Conservation (phyloP, 768 basidiomycete genomes). For the Candolleomyces aberdarensis region DNA sequence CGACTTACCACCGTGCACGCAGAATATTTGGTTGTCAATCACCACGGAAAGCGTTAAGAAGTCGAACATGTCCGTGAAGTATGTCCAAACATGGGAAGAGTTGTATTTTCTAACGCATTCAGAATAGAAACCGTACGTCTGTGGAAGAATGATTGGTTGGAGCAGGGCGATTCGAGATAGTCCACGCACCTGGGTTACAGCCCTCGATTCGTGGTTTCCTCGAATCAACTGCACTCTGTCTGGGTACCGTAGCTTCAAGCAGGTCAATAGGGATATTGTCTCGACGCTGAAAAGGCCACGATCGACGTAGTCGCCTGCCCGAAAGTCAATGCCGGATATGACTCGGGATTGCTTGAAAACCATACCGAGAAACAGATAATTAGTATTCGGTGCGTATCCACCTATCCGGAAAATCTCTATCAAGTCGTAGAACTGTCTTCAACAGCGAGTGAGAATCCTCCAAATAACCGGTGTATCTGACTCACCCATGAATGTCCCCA, state of each 20-base stretch:
- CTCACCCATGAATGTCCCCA: constrained; percentile 98
- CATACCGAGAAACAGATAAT: constrained; percentile 96
- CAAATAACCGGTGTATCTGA: constrained; percentile 15
- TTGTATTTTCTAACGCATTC: constrained; percentile 98
- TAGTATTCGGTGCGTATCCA: constrained; percentile 93
- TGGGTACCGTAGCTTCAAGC: constrained; percentile 94
- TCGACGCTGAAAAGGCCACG: constrained; percentile 97
- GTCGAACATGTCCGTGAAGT: constrained; percentile 99
- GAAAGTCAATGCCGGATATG: constrained; percentile 11
- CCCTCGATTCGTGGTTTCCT: constrained; percentile 97
- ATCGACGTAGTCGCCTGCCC: constrained; percentile 94
- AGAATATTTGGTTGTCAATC: constrained; percentile 98
- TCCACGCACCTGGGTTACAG: constrained; percentile 84
- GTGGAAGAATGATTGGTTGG: constrained; percentile 22
- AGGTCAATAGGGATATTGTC: constrained; percentile 95
- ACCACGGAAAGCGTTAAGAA: constrained; percentile 96
- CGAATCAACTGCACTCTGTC: constrained; percentile 95
- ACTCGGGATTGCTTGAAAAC: constrained; percentile 13
- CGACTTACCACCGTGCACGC: constrained; percentile 89
- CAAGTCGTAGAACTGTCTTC: constrained; percentile 98
- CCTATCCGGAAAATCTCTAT: constrained; percentile 99
- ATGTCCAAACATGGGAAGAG: constrained; percentile 94
- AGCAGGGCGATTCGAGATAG: constrained; percentile 10
- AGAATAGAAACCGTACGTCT: constrained; percentile 99
- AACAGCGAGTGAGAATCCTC: constrained; percentile 30